Evolutionary conservation across 2,329 filamentous ascomycete species (phyloP).

Genomic region (Hypoxylon sp.): DNA sequence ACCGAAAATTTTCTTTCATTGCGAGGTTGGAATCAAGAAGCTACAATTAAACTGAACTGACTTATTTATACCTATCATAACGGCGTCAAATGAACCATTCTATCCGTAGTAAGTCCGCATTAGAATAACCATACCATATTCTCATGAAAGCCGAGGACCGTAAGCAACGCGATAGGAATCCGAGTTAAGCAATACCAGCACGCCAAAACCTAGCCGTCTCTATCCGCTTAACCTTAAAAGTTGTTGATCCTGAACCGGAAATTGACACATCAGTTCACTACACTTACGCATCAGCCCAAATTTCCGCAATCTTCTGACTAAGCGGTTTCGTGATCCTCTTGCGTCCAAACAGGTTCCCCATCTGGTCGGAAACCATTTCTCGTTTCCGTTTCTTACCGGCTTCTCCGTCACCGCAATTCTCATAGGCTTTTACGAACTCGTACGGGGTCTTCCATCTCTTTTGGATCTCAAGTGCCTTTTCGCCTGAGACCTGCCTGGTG

Average conservation of each 20-base stretch:
- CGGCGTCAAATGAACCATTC: neutral
- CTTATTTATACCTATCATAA: neutral
- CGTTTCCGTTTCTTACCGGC: conserved; percentile 70
- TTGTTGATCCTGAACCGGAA: neutral
- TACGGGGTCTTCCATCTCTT: conserved; percentile 82
- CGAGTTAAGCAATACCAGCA: neutral
- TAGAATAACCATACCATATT: neutral
- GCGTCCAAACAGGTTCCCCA: conserved; percentile 73
- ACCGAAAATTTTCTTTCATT: neutral
- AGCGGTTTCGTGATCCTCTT: conserved; percentile 77
- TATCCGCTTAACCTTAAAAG: neutral
- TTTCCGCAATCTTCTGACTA: conserved; percentile 78
- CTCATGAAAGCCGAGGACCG: neutral
- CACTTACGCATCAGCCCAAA: conserved; percentile 72
- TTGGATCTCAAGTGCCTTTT: conserved; percentile 85
- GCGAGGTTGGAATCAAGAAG: neutral
- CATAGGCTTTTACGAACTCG: conserved; percentile 79
- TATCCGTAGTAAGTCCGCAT: neutral
- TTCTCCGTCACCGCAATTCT: conserved; percentile 65
- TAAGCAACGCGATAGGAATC: neutral
- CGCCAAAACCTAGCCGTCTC: neutral
- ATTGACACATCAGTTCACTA: neutral
- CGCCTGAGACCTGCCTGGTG: conserved; percentile 79
- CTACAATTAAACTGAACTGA: neutral
- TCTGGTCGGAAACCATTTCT: conserved; percentile 71